Evolutionary conservation across 2,329 filamentous ascomycete species (phyloP), one percentile per base, ranked within the genome.

Genomic region (Calcarisporium arbuscula): DNA sequence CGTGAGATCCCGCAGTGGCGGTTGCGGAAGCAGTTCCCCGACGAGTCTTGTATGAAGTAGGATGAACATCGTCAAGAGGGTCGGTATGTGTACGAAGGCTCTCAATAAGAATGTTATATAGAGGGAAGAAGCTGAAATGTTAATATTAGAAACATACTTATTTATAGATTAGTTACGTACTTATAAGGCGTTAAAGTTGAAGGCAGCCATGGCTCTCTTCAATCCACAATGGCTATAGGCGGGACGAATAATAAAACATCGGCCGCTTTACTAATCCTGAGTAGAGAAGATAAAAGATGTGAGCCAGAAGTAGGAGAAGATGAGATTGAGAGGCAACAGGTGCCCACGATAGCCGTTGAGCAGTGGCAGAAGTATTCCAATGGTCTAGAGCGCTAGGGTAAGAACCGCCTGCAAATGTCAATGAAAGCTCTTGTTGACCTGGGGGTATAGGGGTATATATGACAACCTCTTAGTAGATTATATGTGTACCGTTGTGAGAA

Each of bases 231-330:
- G 26, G 12, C 28, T 35, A 3, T 21, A 11, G 10, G 32, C 35
- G 5, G 40, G 43, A 4, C 23, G 19, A 16, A 11, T 28, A 3
- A 21, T 14, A 11, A 16, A 19, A 14, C 47, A 48, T 9, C 40
- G 38, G 10, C 22, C 30, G 8, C 42, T 39, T 14, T 38, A 39
- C 44, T 47, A 52, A 28, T 49, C 45, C n/a, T 48, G 36, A 2
- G 46, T 38, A 6, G 48, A 36, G 34, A 52, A 51, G 40, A 50
- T 47, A 32, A 52, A 50, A 14, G 46, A 39, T 6, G 49, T 50
- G 29, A 53, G 42, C 49, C 49, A 52, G 3, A 52, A 43, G 32
- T 49, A 52, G 15, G 48, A 51, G 27, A 51, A 45, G 32, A 44
- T 32, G 7, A 50, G 30, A 33, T 49, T 47, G 5, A 44, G 12